A percentile compares a stretch with the other conserved stretches of the same genome.
Evolutionary conservation across 306 rosid genomes (phyloP).

Genomic region (Begonia fuchsioides): DNA sequence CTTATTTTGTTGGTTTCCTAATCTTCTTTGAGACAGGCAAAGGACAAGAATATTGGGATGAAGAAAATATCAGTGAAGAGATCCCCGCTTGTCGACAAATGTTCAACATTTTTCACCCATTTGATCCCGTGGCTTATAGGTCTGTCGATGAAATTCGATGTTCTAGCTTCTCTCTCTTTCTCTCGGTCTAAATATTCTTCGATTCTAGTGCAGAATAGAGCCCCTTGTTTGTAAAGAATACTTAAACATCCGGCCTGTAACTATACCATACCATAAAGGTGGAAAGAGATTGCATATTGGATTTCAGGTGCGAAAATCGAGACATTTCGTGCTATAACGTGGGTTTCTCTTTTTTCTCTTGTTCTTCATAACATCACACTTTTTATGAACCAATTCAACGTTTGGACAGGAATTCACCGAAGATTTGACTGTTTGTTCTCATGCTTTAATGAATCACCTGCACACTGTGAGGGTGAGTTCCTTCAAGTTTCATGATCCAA

Average conservation of each 20-base stretch:
- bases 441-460: conserved; percentile 43
- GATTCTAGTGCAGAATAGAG: conserved; percentile 48
- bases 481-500: not conserved
- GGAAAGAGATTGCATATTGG: conserved; percentile 95
- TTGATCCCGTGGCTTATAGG: conserved; percentile 98
- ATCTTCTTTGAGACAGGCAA: conserved; percentile 38
- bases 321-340: conserved; percentile 1
- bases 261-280: conserved; percentile 88
- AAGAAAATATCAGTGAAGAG: conserved; percentile 71
- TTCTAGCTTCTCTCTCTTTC: not conserved
- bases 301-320: conserved; percentile 46
- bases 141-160: conserved; percentile 14
- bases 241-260: conserved; percentile 56
- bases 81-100: conserved; percentile 90
- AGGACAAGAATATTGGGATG: conserved; percentile 85
- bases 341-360: conserved; percentile 7
- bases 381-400: too few relatives aligned
- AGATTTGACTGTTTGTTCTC: conserved; percentile 70
- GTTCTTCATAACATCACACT: not conserved
- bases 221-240: conserved; percentile 93
- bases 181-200: conserved; percentile 2
- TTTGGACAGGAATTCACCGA: conserved; percentile 70
- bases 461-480: conserved; percentile 57
- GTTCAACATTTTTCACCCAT: conserved; percentile 97
- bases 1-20: too few relatives aligned